Evolutionary conservation across 140 eudicot species (phyloP).

Genomic region (Anethum foeniculum): DNA sequence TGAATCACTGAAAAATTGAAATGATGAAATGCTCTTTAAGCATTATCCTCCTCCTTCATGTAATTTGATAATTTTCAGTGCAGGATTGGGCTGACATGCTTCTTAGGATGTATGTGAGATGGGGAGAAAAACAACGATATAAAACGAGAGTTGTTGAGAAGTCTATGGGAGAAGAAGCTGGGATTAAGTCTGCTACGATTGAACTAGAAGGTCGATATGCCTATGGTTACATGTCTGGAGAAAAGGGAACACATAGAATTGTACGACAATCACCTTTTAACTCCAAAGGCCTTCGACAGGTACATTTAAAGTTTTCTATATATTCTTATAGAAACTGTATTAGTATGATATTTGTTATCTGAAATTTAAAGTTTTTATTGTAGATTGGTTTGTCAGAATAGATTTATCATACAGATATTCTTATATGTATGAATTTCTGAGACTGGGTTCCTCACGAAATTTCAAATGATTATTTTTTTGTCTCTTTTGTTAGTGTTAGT

Average conservation of each 20-base stretch:
- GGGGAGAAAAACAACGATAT: conserved; percentile 89
- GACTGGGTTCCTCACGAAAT: not conserved
- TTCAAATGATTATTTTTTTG: not conserved
- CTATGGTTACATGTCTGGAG: conserved; percentile 86
- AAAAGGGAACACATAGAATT: conserved; percentile 89
- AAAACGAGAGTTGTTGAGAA: conserved; percentile 86
- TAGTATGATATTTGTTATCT: not conserved
- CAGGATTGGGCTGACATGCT: conserved; percentile 99
- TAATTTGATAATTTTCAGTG: conserved; percentile 65
- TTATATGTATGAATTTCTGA: not conserved
- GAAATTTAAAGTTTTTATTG: not conserved
- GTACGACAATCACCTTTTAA: conserved; percentile 93
- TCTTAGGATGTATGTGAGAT: conserved; percentile 89
- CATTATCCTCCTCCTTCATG: conserved; percentile 13
- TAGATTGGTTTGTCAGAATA: not conserved
- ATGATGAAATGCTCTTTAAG: conserved; percentile 1
- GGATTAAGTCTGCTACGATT: conserved; percentile 88
- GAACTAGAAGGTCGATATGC: conserved; percentile 91
- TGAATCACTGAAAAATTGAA: not conserved
- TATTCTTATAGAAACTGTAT: not conserved
- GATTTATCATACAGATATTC: not conserved
- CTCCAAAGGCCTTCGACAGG: conserved; percentile 97
- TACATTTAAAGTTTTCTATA: not conserved
- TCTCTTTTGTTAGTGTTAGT: not conserved
- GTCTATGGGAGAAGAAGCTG: conserved; percentile 97